Evolutionary conservation across 352 stramenopile genomes (phyloP).

Genomic region (Globisporangium paddicum): DNA sequence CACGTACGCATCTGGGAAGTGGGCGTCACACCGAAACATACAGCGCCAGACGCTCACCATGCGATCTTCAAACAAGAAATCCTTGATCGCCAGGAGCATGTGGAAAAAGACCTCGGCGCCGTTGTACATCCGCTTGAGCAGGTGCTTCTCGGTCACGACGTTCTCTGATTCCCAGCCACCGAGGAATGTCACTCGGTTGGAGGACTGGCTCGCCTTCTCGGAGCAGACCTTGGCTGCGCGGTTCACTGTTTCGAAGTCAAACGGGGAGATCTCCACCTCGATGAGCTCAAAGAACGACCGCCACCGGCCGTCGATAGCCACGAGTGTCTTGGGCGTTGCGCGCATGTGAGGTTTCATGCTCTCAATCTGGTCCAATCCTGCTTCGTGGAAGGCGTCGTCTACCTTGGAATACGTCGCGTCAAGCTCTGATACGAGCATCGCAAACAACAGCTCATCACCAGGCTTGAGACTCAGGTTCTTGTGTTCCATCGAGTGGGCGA

Average conservation of each 20-base stretch:
- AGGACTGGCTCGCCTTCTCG: not conserved
- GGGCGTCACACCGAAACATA: constrained; percentile 7
- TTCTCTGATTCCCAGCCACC: constrained; percentile 1
- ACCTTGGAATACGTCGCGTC: constrained; percentile 5
- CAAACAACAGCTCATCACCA: constrained; percentile 10
- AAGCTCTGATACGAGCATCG: constrained; percentile 11
- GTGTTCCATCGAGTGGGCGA: no score
- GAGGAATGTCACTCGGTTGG: not conserved
- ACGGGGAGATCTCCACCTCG: constrained; percentile 4
- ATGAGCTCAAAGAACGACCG: constrained; percentile 9
- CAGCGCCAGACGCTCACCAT: constrained; percentile 6
- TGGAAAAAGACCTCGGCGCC: not conserved
- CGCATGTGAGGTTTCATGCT: not conserved
- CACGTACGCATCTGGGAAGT: constrained; percentile 6
- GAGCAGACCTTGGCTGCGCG: not conserved
- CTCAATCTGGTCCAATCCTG: not conserved
- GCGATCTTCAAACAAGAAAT: not conserved
- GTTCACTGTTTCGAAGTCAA: not conserved
- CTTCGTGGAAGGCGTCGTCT: not conserved
- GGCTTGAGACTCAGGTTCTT: constrained; percentile 7
- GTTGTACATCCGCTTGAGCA: not conserved
- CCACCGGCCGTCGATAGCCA: not conserved
- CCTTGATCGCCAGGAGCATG: constrained; percentile 3
- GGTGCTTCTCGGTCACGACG: constrained; percentile 4
- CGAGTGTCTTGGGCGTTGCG: not conserved